phyloP scores from a whole-genome alignment of 176 grass and related monocot genomes.

The Phragmites australis region DNA sequence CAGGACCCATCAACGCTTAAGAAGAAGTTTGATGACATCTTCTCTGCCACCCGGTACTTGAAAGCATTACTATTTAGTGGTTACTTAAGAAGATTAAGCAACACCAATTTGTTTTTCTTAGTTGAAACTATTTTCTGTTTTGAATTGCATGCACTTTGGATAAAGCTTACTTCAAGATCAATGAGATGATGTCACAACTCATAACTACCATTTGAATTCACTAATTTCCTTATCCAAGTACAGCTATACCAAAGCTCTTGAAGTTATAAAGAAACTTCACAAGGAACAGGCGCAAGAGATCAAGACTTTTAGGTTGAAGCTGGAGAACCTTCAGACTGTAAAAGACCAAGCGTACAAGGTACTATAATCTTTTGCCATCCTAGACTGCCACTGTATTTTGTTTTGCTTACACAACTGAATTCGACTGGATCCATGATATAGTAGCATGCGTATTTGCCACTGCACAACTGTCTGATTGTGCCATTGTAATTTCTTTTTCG shows the following conservation, averaged over 20 bases:
- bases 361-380: slow-evolving; percentile 23
- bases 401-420: neutral
- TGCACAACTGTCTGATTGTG: neutral
- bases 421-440: neutral
- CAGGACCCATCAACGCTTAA: slow-evolving; percentile 97
- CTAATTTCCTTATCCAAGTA: slow-evolving; percentile 37
- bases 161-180: slow-evolving; percentile 8
- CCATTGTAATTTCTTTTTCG: neutral
- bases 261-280: slow-evolving; percentile 99
- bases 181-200: neutral
- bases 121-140: slow-evolving; percentile 19
- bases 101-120: slow-evolving; percentile 4
- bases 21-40: slow-evolving; percentile 98
- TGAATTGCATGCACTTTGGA: slow-evolving; percentile 14
- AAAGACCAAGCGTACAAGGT: slow-evolving; percentile 96
- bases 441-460: neutral
- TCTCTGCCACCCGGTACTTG: slow-evolving; percentile 90
- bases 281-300: slow-evolving; percentile 95
- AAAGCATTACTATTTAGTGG: slow-evolving; percentile 11
- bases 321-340: slow-evolving; percentile 92
- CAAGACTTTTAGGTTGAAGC: slow-evolving; percentile 88
- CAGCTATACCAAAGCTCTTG: slow-evolving; percentile 96
- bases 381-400: neutral
- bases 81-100: slow-evolving; percentile 25
- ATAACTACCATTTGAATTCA: slow-evolving; percentile 19